These are phyloP conservation scores for Zangia roseola DNA, from an alignment of 768 basidiomycete genomes.

Conservation along the genomic window DNA sequence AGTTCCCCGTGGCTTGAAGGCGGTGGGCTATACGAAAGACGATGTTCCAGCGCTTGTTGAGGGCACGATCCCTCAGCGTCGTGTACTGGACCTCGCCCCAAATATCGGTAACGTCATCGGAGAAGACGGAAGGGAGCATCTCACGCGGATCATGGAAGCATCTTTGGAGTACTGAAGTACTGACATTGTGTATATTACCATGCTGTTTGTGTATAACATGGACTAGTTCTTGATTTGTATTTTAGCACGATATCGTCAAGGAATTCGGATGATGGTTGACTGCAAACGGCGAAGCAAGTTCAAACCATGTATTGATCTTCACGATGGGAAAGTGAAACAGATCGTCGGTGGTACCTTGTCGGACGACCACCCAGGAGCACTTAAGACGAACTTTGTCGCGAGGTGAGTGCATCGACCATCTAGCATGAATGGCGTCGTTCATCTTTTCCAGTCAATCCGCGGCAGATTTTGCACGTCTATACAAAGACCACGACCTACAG, in stretches of 20 bases:
- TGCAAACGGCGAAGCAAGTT: slow-evolving; percentile 49
- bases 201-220: slow-evolving; percentile 10
- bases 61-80: slow-evolving; percentile 88
- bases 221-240: background rate
- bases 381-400: slow-evolving; percentile 90
- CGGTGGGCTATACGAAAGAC: slow-evolving; percentile 66
- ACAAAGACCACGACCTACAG: slow-evolving; percentile 60
- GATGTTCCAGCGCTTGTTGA: slow-evolving; percentile 80
- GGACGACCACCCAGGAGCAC: slow-evolving; percentile 51
- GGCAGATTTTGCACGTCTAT: slow-evolving; percentile 76
- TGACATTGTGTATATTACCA: slow-evolving; percentile 29
- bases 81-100: slow-evolving; percentile 91
- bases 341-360: slow-evolving; percentile 95
- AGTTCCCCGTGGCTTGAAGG: slow-evolving; percentile 83
- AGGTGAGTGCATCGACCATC: slow-evolving; percentile 44
- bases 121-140: slow-evolving; percentile 79
- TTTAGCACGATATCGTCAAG: background rate
- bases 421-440: background rate
- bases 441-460: slow-evolving; percentile 62
- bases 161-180: slow-evolving; percentile 81
- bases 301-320: slow-evolving; percentile 95
- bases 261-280: slow-evolving; percentile 17
- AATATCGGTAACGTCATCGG: slow-evolving; percentile 81
- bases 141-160: slow-evolving; percentile 76
- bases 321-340: slow-evolving; percentile 95